These are phyloP conservation scores for Globisporangium echinulatum DNA, from an alignment of 352 stramenopile species.

Conservation along the genomic window DNA sequence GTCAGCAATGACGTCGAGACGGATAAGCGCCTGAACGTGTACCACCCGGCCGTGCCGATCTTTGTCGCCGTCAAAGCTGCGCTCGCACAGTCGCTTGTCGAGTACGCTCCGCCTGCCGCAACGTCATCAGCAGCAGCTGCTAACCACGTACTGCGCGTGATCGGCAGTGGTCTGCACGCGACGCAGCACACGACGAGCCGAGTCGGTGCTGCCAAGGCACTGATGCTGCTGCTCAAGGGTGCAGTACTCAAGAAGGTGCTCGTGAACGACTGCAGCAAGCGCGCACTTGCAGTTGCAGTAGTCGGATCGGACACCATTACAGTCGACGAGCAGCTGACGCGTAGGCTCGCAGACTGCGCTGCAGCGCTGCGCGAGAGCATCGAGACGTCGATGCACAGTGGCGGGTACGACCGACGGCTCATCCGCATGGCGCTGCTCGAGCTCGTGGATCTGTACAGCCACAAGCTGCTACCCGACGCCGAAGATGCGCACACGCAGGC, in stretches of 20 bases:
- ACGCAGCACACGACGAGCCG: conserved; percentile 32
- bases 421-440: conserved; percentile 46
- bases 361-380: conserved; percentile 25
- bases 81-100: conserved; percentile 43
- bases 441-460: conserved; percentile 53
- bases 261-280: background rate
- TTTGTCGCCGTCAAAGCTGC: conserved; percentile 52
- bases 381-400: conserved; percentile 31
- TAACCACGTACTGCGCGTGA: conserved; percentile 12
- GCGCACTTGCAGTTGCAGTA: background rate
- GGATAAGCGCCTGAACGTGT: conserved; percentile 40
- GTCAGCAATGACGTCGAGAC: background rate
- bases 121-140: conserved; percentile 5
- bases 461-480: conserved; percentile 28
- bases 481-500: conserved; percentile 59
- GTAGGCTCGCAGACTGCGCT: conserved; percentile 12
- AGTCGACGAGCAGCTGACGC: background rate
- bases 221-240: conserved; percentile 50
- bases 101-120: conserved; percentile 20
- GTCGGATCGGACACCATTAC: background rate
- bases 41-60: conserved; percentile 33
- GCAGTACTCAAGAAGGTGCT: conserved; percentile 42
- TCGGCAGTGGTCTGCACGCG: conserved; percentile 32
- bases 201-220: conserved; percentile 34
- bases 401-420: conserved; percentile 51